Evolutionary conservation across 257 asterid genomes (phyloP), one percentile per base, ranked within the genome.

Genomic region (Solanum raphanifolium): DNA sequence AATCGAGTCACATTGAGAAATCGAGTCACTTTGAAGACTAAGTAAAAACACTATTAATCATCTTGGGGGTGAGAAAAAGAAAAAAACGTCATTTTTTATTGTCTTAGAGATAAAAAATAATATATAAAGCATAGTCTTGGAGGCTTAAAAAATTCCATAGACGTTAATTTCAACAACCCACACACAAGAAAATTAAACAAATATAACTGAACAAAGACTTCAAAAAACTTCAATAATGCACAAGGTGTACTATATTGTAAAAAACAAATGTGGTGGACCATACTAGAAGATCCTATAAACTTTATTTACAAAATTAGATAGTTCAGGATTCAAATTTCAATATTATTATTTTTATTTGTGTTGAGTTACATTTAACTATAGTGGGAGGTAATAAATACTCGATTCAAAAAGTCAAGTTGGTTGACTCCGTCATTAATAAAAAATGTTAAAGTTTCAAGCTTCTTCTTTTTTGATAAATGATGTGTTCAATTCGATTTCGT

Each of bases 21-120:
- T 62, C 1, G 31, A 62, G 3, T 62, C 1, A 60, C 2, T 23
- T 60, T 60, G 5, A 0, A 34, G 16, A 5, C 6, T 10, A n/a
- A 62, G 7, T n/a, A 5, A 62, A n/a, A 62, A 62, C 1, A 62
- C 31, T n/a, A 62, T 21, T n/a, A 1, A 62, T n/a, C 2, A 0
- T 10, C 3, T 0, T n/a, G 3, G 8, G 9, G 29, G 69, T 4
- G 7, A 10, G 27, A 62, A 18, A 4, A 3, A 13, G 58, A 62
- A 62, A 58, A 58, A 7, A 20, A 3, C 0, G 5, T 58, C 10
- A 52, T 58, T 1, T 58, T 7, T 58, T 58, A 7, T 58, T 20
- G 25, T 58, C 12, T 58, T 7, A 12, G 11, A 20, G 12, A 58
- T 58, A 58, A 58, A 20, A 2, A 58, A 20, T 20, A 20, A 7